Conservation (phyloP, 106 monocot species). For the Gastrodia elata region DNA sequence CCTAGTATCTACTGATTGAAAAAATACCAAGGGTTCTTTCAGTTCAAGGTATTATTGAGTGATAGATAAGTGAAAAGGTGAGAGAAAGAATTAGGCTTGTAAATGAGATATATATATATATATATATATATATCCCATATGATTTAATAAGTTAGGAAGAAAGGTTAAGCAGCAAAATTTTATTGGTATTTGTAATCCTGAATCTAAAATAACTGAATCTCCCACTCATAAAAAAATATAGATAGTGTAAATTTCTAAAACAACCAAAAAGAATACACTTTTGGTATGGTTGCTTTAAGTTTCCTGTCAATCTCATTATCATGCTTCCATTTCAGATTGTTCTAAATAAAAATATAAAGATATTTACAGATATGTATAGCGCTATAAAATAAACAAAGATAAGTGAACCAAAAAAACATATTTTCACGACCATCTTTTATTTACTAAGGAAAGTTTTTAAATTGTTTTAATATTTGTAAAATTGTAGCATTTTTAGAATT, state of each 20-base stretch:
- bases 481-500: too few species aligned
- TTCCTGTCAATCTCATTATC: neutral
- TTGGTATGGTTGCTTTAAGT: neutral
- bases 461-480: too few species aligned
- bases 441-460: too few species aligned
- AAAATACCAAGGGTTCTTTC: neutral
- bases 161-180: neutral
- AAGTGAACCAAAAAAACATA: neutral
- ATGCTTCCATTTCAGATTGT: neutral
- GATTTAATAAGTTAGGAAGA: neutral
- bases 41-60: too few species aligned
- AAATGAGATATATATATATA: too few species aligned
- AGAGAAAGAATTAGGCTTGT: neutral
- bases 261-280: neutral
- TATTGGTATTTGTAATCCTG: neutral
- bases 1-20: neutral
- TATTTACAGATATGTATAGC: neutral
- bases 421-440: neutral
- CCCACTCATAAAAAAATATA: neutral
- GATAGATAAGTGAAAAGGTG: neutral
- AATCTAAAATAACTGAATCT: neutral
- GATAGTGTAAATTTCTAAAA: neutral
- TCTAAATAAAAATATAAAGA: neutral
- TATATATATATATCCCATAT: too few species aligned
- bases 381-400: neutral